Evolutionary conservation across 2,329 filamentous ascomycete species (phyloP).

Genomic region (Curvularia verruculosa): DNA sequence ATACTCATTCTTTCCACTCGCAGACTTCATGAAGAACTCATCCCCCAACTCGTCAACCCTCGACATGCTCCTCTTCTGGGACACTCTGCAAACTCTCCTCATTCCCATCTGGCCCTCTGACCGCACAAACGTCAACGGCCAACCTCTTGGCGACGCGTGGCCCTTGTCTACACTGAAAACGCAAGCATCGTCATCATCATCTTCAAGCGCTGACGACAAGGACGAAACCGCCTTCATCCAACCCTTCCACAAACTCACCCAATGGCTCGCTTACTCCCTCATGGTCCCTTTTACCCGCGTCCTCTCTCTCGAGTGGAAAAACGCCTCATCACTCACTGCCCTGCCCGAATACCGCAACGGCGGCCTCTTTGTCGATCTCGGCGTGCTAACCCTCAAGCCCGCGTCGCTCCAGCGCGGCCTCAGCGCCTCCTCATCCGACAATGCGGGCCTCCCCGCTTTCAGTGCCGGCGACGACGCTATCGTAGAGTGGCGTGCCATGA

Average conservation of each 20-base stretch:
- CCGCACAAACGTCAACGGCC: slow-evolving; percentile 81
- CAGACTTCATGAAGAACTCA: slow-evolving; percentile 25
- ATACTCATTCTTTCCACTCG: not conserved
- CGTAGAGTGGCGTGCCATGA: slow-evolving; percentile 77
- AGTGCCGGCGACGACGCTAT: slow-evolving; percentile 74
- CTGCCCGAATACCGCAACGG: slow-evolving; percentile 93
- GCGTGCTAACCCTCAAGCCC: slow-evolving; percentile 74
- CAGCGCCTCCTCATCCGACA: slow-evolving; percentile 61
- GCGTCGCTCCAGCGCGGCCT: slow-evolving; percentile 71
- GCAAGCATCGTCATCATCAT: slow-evolving; percentile 58
- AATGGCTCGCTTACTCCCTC: slow-evolving; percentile 92
- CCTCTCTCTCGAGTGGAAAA: slow-evolving; percentile 78
- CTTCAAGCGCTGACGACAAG: too few species aligned
- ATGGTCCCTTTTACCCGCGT: slow-evolving; percentile 80
- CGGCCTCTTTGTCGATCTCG: slow-evolving; percentile 83
- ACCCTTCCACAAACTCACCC: slow-evolving; percentile 89
- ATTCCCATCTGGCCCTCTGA: slow-evolving; percentile 85
- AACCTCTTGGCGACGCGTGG: slow-evolving; percentile 91
- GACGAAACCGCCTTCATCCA: slow-evolving; percentile 64
- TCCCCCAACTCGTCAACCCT: slow-evolving; percentile 25
- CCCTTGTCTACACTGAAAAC: slow-evolving; percentile 78
- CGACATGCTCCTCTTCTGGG: slow-evolving; percentile 88
- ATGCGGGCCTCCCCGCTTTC: slow-evolving; percentile 73
- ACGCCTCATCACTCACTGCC: slow-evolving; percentile 82
- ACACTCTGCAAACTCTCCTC: slow-evolving; percentile 82